These are phyloP conservation scores for Euphrasia arctica DNA, from an alignment of 305 asterid species.

Conservation along the genomic window DNA sequence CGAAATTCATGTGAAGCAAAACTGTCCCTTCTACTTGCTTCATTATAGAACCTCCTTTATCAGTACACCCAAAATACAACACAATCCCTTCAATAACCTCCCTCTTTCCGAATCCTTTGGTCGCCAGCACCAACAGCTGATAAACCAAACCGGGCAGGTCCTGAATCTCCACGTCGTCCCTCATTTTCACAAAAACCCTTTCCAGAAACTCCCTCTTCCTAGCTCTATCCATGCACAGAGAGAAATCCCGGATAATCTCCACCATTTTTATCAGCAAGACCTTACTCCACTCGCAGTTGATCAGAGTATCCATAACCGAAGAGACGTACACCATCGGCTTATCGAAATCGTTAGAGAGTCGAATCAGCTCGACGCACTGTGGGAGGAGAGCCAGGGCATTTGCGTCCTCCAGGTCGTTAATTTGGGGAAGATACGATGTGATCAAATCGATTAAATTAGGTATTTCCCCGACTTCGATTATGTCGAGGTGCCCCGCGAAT, in stretches of 20 bases:
- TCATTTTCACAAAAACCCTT: slow-evolving; percentile 54
- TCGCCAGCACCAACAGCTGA: slow-evolving; percentile 72
- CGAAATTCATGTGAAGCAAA: slow-evolving; percentile 82
- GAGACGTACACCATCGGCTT: slow-evolving; percentile 42
- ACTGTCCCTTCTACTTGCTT: slow-evolving; percentile 91
- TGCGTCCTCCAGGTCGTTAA: slow-evolving; percentile 54
- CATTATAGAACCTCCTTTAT: slow-evolving; percentile 53
- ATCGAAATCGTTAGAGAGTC: slow-evolving; percentile 51
- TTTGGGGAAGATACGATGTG: slow-evolving; percentile 38
- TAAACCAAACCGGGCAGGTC: slow-evolving; percentile 82
- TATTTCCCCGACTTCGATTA: slow-evolving; percentile 37
- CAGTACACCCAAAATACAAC: slow-evolving; percentile 53
- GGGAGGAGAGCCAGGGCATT: slow-evolving; percentile 57
- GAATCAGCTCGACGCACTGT: slow-evolving; percentile 53
- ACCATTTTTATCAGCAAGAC: slow-evolving; percentile 70
- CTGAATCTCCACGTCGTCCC: slow-evolving; percentile 58
- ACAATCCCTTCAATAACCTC: slow-evolving; percentile 80
- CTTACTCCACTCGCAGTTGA: slow-evolving; percentile 59
- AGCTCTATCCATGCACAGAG: slow-evolving; percentile 45
- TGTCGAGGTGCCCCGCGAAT: slow-evolving; percentile 51
- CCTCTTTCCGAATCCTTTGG: slow-evolving; percentile 76
- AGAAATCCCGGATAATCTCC: slow-evolving; percentile 58
- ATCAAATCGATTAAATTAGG: slow-evolving; percentile 40
- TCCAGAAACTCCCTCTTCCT: slow-evolving; percentile 55
- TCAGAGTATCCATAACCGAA: slow-evolving; percentile 49